Evolutionary conservation across 2,329 filamentous ascomycete genomes (phyloP).

Genomic region (Purpureocillium lavendulum): DNA sequence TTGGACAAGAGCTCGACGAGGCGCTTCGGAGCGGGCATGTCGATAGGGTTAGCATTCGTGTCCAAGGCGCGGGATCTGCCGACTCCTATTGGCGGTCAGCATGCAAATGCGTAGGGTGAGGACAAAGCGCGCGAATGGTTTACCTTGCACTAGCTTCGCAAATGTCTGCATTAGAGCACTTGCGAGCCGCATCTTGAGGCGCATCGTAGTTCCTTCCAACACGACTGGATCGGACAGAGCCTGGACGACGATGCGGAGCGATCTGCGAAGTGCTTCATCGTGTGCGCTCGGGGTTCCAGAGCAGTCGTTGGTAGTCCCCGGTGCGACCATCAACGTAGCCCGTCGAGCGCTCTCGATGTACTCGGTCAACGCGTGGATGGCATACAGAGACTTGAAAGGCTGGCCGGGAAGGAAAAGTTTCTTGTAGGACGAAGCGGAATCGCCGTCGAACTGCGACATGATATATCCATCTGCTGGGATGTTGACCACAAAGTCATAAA

Average conservation of each 20-base stretch:
- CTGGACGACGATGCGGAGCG: conserved; percentile 46
- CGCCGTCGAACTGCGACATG: conserved; percentile 48
- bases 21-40: conserved; percentile 21
- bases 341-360: conserved; percentile 43
- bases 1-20: conserved; percentile 16
- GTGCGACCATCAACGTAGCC: conserved; percentile 2
- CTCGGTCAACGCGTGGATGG: conserved; percentile 56
- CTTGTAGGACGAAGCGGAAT: conserved; percentile 40
- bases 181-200: conserved; percentile 18
- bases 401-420: conserved; percentile 61
- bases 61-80: no score
- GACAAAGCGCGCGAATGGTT: no score
- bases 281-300: not conserved
- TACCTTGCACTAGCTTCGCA: conserved; percentile 18
- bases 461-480: conserved; percentile 62
- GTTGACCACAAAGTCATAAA: conserved; percentile 61
- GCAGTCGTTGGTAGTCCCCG: not conserved
- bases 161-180: conserved; percentile 18
- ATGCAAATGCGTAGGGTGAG: no score
- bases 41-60: not conserved
- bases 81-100: no score
- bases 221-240: conserved; percentile 53
- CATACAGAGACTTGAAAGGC: conserved; percentile 68
- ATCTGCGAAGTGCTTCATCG: conserved; percentile 22
- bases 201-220: conserved; percentile 24